Evolutionary conservation across 1,284 basidiomycete species (phyloP), one percentile per base, ranked within the genome.

Genomic region (Malassezia cuniculi): DNA sequence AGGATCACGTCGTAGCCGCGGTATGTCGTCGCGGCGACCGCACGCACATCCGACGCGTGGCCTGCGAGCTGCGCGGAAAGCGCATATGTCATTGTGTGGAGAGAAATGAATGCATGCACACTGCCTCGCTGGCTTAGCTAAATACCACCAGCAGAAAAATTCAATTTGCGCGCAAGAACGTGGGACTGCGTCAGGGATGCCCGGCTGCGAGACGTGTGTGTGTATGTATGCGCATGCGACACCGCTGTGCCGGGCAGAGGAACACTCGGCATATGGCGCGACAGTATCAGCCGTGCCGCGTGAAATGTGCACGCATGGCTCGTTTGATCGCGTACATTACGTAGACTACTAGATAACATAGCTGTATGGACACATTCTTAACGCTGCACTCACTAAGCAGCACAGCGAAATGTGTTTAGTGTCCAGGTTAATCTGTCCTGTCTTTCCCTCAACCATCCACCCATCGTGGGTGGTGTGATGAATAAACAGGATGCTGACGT

Each of bases 41-140:
- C 52, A n/a, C 50, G 41, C 29, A 55, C 61, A 34, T 64, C 61
- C 4, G 47, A 50, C 19, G 39, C 30, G 40, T 64, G 61, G 27
- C 52, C 54, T 16, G 51, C 36, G 10, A 61, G 40, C 31, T 50
- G 48, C 11, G 48, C 49, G 11, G 57, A 53, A 6, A 64, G 39
- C n/a, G 31, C 21, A 37, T 37, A 47, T 10, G 34, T 27, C 31
- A 31, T 36, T 17, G 36, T 20, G 17, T 19, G 25, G 22, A 2
- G 16, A 6, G 10, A 19, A 4, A 22, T 17, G n/a, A 27, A 10
- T 6, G 19, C 22, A n/a, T n/a, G n/a, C n/a, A n/a, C n/a, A n/a
- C n/a, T n/a, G n/a, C n/a, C n/a, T n/a, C n/a, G n/a, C n/a, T n/a
- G n/a, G n/a, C n/a, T n/a, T n/a, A n/a, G n/a, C n/a, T n/a, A n/a